Evolutionary conservation across 768 basidiomycete species (phyloP).

Genomic region (Fibroporia radiculosa): DNA sequence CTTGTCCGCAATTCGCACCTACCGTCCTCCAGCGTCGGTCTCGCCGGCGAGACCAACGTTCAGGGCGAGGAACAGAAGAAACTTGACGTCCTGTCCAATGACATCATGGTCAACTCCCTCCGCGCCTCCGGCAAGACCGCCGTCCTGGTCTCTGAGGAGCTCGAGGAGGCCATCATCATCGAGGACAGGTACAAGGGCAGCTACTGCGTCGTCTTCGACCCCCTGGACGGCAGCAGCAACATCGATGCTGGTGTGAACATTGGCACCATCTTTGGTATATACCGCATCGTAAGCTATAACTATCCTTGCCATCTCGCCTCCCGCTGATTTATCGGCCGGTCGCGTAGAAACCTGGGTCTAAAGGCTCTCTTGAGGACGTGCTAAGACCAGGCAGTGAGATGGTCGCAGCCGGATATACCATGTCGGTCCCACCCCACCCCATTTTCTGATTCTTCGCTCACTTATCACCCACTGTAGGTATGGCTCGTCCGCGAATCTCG

Average conservation of each 20-base stretch:
- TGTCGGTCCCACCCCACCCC: constrained; percentile 43
- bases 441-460: background rate
- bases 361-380: constrained; percentile 80
- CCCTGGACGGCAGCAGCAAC: constrained; percentile 92
- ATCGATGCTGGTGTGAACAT: constrained; percentile 99
- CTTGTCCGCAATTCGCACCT: constrained; percentile 5
- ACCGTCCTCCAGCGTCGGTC: constrained; percentile 61
- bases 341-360: constrained; percentile 61
- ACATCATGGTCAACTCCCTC: constrained; percentile 98
- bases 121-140: constrained; percentile 95
- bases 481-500: constrained; percentile 94
- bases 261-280: constrained; percentile 96
- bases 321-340: background rate
- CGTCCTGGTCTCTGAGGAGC: constrained; percentile 94
- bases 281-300: constrained; percentile 63
- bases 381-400: constrained; percentile 91
- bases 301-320: background rate
- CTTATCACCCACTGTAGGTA: constrained; percentile 37
- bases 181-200: constrained; percentile 72
- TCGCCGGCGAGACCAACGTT: constrained; percentile 94
- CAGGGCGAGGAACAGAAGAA: constrained; percentile 99
- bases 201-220: constrained; percentile 99
- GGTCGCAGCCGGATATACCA: constrained; percentile 97
- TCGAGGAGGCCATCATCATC: constrained; percentile 88
- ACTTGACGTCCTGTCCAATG: constrained; percentile 93